phyloP scores from a whole-genome alignment of 2,329 filamentous ascomycete species.

The Tympanopsis confertula region DNA sequence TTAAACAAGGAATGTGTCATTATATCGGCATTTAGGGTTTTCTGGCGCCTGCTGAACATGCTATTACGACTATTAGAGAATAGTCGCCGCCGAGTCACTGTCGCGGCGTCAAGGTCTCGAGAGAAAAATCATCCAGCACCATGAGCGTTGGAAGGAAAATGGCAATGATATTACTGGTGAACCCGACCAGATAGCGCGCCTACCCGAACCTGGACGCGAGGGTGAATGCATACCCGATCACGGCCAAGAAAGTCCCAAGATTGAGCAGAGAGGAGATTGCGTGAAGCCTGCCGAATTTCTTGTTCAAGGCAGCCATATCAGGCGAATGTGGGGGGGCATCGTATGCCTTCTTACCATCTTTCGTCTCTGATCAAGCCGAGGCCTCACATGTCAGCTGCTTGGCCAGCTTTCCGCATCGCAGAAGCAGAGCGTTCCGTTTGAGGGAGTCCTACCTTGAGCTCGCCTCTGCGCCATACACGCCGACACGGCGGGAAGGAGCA shows the following conservation, averaged over 20 bases:
- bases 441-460: conserved; percentile 55
- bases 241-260: conserved; percentile 55
- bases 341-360: conserved; percentile 79
- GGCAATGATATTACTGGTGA: background rate
- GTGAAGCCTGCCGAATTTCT: conserved; percentile 68
- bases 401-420: conserved; percentile 1
- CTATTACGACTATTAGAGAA: no score
- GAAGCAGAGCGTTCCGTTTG: background rate
- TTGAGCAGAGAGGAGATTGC: conserved; percentile 74
- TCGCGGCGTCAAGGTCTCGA: no score
- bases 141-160: background rate
- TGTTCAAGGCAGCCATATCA: conserved; percentile 74
- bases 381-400: background rate
- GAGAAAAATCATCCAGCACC: no score
- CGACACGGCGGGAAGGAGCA: conserved; percentile 66
- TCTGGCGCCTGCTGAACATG: no score
- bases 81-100: no score
- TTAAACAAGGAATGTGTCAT: no score
- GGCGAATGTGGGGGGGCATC: conserved; percentile 69
- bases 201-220: conserved; percentile 52
- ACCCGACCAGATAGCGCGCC: background rate
- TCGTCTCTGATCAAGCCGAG: conserved; percentile 45
- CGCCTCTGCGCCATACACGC: conserved; percentile 65
- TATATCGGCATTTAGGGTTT: no score
- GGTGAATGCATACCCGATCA: conserved; percentile 67